phyloP scores from a whole-genome alignment of 179 eudicot species.

The Sideroxylon spinosum region DNA sequence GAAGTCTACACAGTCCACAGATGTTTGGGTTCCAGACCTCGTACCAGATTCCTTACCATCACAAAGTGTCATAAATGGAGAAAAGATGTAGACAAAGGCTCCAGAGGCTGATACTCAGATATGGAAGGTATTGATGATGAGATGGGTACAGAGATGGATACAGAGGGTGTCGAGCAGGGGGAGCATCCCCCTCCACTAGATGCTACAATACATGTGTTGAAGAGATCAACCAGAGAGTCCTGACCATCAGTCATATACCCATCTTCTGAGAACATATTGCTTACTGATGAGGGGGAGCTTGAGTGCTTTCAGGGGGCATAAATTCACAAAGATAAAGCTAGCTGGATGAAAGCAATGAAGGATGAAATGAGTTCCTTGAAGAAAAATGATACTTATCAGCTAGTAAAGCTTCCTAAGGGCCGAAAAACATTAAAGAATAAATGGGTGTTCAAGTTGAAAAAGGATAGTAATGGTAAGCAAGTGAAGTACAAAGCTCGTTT shows the following conservation, averaged over 20 bases:
- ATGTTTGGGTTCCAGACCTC: background rate
- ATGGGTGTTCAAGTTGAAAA: too few relatives aligned
- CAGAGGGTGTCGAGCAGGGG: background rate
- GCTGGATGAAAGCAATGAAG: background rate
- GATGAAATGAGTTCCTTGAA: too few relatives aligned
- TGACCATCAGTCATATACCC: background rate
- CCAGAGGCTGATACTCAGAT: background rate
- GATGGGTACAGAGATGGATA: too few relatives aligned
- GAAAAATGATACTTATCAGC: too few relatives aligned
- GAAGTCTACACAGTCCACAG: background rate
- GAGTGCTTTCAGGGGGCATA: background rate
- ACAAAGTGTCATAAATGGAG: background rate
- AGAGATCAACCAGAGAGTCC: background rate
- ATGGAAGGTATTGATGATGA: background rate
- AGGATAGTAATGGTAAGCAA: too few relatives aligned
- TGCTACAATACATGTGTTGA: background rate
- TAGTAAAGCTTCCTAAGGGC: too few relatives aligned
- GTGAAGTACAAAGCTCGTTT: too few relatives aligned
- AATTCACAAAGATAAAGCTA: background rate
- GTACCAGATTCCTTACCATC: background rate
- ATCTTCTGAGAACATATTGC: background rate
- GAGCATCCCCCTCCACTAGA: background rate
- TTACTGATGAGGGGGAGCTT: background rate
- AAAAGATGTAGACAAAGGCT: background rate
- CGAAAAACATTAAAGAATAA: too few relatives aligned